phyloP scores from a whole-genome alignment of 1,284 basidiomycete genomes.

The Cutaneotrichosporon spelunceum region DNA sequence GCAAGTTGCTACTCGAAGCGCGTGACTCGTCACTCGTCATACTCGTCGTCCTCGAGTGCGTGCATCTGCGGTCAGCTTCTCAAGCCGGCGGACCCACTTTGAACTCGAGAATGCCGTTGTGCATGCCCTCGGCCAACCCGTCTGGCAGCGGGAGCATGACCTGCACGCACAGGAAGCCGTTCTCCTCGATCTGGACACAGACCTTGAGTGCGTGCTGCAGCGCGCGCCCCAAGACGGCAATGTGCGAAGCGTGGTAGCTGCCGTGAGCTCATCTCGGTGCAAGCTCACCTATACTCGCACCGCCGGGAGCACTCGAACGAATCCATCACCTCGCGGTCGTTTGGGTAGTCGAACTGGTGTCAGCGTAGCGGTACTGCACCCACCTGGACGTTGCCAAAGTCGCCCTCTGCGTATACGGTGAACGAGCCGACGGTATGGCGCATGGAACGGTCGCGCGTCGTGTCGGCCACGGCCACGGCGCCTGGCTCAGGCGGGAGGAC shows the following conservation, averaged over 20 bases:
- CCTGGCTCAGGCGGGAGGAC: constrained; percentile 55
- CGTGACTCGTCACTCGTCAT: neutral
- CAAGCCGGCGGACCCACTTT: constrained; percentile 58
- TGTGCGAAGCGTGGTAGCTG: constrained; percentile 76
- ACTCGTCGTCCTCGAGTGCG: constrained; percentile 36
- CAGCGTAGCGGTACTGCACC: constrained; percentile 18
- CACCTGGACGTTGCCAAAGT: constrained; percentile 79
- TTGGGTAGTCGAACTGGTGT: constrained; percentile 82
- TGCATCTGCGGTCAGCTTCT: constrained; percentile 34
- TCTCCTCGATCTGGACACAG: constrained; percentile 74
- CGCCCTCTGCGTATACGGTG: constrained; percentile 70
- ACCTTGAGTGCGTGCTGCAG: constrained; percentile 77
- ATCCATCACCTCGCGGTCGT: constrained; percentile 82
- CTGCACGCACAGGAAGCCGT: constrained; percentile 77
- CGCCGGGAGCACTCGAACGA: constrained; percentile 69
- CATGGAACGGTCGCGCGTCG: neutral
- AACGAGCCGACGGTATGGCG: constrained; percentile 56
- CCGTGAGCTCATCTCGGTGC: neutral
- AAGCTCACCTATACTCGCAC: constrained; percentile 68
- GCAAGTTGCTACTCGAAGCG: too few relatives aligned
- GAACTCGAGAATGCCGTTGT: constrained; percentile 72
- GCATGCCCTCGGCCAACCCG: constrained; percentile 52
- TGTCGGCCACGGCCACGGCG: constrained; percentile 6
- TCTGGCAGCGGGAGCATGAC: constrained; percentile 67
- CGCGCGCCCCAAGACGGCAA: constrained; percentile 66